A percentile compares a stretch with the other conserved stretches of the same genome.
These are phyloP conservation scores for Olyra latifolia DNA, from an alignment of 176 grass and related monocot species.

Conservation along the genomic window DNA sequence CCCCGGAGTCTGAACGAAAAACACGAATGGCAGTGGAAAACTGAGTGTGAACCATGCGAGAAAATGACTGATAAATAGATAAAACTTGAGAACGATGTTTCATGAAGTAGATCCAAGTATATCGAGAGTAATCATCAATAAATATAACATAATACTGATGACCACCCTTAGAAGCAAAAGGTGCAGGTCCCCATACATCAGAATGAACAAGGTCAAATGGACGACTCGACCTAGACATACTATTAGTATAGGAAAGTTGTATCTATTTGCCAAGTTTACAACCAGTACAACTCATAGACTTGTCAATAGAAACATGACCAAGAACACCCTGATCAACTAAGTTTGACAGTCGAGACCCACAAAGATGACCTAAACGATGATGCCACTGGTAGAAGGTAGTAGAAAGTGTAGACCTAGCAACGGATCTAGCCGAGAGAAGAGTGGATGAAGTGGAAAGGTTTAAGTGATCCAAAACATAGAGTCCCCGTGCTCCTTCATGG, in stretches of 20 bases:
- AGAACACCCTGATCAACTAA: background rate
- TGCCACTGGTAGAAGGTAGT: background rate
- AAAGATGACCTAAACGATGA: background rate
- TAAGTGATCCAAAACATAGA: background rate
- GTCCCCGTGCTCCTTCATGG: background rate
- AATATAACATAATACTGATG: background rate
- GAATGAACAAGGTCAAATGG: too few species aligned
- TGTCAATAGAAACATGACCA: background rate
- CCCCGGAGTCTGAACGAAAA: background rate
- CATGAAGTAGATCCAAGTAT: background rate
- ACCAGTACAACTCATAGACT: too few species aligned
- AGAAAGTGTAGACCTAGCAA: background rate
- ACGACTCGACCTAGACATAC: too few species aligned
- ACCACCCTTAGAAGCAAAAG: too few species aligned
- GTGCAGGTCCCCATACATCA: too few species aligned
- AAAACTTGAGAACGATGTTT: background rate
- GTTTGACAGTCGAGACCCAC: background rate
- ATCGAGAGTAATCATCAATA: background rate
- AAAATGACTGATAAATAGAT: background rate
- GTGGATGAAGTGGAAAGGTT: background rate
- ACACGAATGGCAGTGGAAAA: background rate
- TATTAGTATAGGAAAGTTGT: too few species aligned
- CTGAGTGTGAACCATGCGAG: background rate
- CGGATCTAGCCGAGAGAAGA: too few species aligned
- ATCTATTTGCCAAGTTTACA: too few species aligned